A percentile compares a stretch with the other conserved stretches of the same genome.
Conservation (phyloP, 257 asterid genomes). For the Agastache rugosa region DNA sequence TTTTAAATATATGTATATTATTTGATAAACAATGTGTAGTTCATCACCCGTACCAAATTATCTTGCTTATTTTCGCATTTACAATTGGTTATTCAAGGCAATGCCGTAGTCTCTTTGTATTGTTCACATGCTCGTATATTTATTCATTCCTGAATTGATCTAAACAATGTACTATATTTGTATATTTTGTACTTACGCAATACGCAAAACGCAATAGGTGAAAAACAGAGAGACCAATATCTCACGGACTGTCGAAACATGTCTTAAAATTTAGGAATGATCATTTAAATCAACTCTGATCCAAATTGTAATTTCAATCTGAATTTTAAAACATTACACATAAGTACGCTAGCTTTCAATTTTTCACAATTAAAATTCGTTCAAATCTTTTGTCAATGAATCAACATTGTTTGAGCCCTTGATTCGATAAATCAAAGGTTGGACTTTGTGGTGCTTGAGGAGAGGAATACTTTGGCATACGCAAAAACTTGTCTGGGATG, state of each 20-base stretch:
- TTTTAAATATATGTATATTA: not conserved
- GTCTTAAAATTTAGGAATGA: not conserved
- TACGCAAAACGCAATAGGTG: not conserved
- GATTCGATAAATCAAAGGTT: too few relatives aligned
- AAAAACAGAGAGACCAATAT: not conserved
- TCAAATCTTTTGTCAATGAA: too few relatives aligned
- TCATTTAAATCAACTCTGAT: too few relatives aligned
- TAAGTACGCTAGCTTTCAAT: too few relatives aligned
- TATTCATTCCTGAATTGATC: not conserved
- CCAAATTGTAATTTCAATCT: too few relatives aligned
- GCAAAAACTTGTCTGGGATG: too few relatives aligned
- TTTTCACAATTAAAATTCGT: too few relatives aligned
- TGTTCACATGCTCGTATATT: slow-evolving; percentile 6
- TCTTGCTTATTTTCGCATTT: not conserved
- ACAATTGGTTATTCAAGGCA: slow-evolving; percentile 24
- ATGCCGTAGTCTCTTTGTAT: slow-evolving; percentile 7
- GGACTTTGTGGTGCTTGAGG: too few relatives aligned
- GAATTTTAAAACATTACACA: too few relatives aligned
- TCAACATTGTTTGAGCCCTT: too few relatives aligned
- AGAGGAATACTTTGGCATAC: too few relatives aligned
- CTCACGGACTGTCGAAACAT: not conserved
- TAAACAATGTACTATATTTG: slow-evolving; percentile 27
- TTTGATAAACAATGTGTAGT: not conserved
- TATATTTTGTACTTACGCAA: slow-evolving; percentile 18
- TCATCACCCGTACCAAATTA: not conserved